A percentile compares a stretch with the other conserved stretches of the same genome.
Conservation (phyloP, 129 eudicot species). For the Chrysanthemum lavandulifolium region DNA sequence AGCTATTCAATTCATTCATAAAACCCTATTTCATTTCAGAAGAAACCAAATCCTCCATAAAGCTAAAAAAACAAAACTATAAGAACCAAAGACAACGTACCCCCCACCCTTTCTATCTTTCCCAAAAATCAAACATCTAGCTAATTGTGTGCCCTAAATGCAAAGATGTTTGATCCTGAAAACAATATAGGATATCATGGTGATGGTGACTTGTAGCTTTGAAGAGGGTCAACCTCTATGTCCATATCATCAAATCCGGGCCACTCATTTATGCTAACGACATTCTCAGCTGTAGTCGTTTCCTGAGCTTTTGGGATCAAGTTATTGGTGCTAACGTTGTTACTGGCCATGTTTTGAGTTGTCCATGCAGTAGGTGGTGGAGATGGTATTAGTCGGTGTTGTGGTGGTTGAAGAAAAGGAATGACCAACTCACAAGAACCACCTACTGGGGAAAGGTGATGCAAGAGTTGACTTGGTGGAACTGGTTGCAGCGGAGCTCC, state of each 20-base stretch:
- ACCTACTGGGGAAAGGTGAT: slow-evolving; percentile 6
- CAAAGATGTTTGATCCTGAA: slow-evolving; percentile 2
- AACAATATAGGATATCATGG: slow-evolving; percentile 15
- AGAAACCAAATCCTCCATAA: neutral
- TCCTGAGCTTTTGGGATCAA: neutral
- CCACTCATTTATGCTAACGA: slow-evolving; percentile 28
- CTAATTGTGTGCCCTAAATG: neutral
- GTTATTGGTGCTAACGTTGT: slow-evolving; percentile 4
- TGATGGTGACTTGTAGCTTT: slow-evolving; percentile 27
- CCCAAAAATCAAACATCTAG: neutral
- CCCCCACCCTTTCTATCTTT: neutral
- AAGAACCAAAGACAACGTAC: too few species aligned
- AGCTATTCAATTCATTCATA: too few species aligned
- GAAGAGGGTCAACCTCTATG: slow-evolving; percentile 22
- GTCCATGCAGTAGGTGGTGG: slow-evolving; percentile 8
- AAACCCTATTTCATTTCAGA: too few species aligned
- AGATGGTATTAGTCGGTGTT: slow-evolving; percentile 13
- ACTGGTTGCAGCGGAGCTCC: slow-evolving; percentile 15
- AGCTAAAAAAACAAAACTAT: too few species aligned
- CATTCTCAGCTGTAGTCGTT: slow-evolving; percentile 21
- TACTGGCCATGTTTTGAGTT: slow-evolving; percentile 15
- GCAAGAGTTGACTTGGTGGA: neutral
- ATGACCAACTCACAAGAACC: slow-evolving; percentile 10
- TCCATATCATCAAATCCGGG: slow-evolving; percentile 32
- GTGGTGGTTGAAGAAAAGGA: slow-evolving; percentile 22